Percentiles rank a stretch among this genome's conserved stretches.
phyloP scores from a whole-genome alignment of 1,139 yeast genomes.

The Geotrichum reessii region DNA sequence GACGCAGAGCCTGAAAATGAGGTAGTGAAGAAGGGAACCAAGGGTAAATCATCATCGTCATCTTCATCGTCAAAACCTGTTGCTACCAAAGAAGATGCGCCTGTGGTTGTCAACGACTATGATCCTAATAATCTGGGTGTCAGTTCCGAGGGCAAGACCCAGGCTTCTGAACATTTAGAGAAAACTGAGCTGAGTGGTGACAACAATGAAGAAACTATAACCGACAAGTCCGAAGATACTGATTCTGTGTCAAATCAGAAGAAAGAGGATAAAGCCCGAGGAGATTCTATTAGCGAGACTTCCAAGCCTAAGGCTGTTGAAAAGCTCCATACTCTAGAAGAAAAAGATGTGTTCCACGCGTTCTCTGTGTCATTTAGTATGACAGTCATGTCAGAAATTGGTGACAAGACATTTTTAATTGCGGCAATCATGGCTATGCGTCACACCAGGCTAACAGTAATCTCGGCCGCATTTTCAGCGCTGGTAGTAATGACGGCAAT shows the following conservation, averaged over 20 bases:
- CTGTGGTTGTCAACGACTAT: slow-evolving; percentile 37
- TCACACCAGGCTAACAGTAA: slow-evolving; percentile 73
- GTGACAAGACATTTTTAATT: slow-evolving; percentile 92
- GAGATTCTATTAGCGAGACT: not conserved
- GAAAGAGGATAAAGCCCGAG: not conserved
- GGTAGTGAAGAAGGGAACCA: slow-evolving; percentile 26
- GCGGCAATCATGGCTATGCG: slow-evolving; percentile 99
- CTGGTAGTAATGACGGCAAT: slow-evolving; percentile 84
- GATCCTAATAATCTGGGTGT: slow-evolving; percentile 38
- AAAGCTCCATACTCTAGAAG: not conserved
- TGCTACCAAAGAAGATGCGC: slow-evolving; percentile 30
- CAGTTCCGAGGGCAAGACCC: slow-evolving; percentile 24
- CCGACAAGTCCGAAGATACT: slow-evolving; percentile 18
- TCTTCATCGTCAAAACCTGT: slow-evolving; percentile 22
- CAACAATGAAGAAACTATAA: slow-evolving; percentile 8
- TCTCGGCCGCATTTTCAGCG: slow-evolving; percentile 82
- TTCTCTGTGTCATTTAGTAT: slow-evolving; percentile 44
- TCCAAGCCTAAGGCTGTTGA: slow-evolving; percentile 10
- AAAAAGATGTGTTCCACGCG: slow-evolving; percentile 27
- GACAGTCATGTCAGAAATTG: slow-evolving; percentile 91
- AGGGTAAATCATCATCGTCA: slow-evolving; percentile 8
- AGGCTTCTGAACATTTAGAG: slow-evolving; percentile 16
- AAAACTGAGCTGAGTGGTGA: slow-evolving; percentile 12
- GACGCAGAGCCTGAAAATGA: slow-evolving; percentile 24
- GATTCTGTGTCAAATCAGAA: not conserved